Conservation (phyloP, 2,329 filamentous ascomycete species). For the Aspergillus phoenicis region DNA sequence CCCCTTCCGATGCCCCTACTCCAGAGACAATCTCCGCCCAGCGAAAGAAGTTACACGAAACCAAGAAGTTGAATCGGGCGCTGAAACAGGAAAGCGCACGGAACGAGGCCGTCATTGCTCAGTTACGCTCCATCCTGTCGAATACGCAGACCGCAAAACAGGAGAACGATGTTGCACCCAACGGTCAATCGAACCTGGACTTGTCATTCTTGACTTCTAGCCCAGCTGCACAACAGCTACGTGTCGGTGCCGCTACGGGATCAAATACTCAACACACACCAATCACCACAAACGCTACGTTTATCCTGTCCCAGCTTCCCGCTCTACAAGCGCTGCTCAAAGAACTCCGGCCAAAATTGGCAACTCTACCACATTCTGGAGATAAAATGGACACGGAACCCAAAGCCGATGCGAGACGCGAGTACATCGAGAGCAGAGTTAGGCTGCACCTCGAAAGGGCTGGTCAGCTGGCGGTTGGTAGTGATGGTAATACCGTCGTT, state of each 20-base stretch:
- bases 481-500: slow-evolving; percentile 38
- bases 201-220: slow-evolving; percentile 61
- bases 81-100: slow-evolving; percentile 69
- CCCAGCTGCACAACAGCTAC: slow-evolving; percentile 49
- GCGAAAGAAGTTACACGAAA: slow-evolving; percentile 74
- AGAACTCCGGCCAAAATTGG: slow-evolving; percentile 67
- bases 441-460: slow-evolving; percentile 70
- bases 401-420: slow-evolving; percentile 70
- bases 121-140: slow-evolving; percentile 63
- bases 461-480: slow-evolving; percentile 40
- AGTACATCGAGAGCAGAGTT: slow-evolving; percentile 83
- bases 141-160: slow-evolving; percentile 26
- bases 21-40: slow-evolving; percentile 71
- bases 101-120: slow-evolving; percentile 70
- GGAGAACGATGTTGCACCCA: slow-evolving; percentile 24
- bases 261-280: slow-evolving; percentile 38
- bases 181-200: slow-evolving; percentile 34
- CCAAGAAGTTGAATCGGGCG: slow-evolving; percentile 71
- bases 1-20: slow-evolving; percentile 52
- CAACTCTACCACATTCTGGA: slow-evolving; percentile 41
- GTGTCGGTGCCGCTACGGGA: slow-evolving; percentile 45
- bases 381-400: slow-evolving; percentile 48
- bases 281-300: slow-evolving; percentile 57
- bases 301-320: slow-evolving; percentile 81
- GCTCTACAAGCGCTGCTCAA: slow-evolving; percentile 72